A percentile compares a stretch with the other conserved stretches of the same genome.
phyloP scores from a whole-genome alignment of 306 rosid genomes.

The Acacia melanoxylon region DNA sequence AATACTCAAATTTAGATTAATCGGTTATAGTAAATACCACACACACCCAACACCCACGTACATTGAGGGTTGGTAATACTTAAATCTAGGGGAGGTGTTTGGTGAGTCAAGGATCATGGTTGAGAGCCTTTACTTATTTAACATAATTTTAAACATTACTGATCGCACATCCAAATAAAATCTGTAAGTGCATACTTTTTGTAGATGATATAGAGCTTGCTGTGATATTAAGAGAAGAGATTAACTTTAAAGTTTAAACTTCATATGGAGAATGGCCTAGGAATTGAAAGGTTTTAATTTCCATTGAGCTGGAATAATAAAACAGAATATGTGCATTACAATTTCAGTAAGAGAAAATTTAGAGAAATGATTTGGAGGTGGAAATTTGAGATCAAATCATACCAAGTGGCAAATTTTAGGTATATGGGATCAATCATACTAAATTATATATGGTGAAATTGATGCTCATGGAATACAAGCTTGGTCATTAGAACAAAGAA shows the following conservation, averaged over 20 bases:
- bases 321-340: too few relatives aligned
- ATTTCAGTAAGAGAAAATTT: background rate
- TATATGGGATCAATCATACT: background rate
- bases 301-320: too few relatives aligned
- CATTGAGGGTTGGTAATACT: too few relatives aligned
- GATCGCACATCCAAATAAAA: too few relatives aligned
- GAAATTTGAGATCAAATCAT: background rate
- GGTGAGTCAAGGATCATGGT: background rate
- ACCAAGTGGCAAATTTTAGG: background rate
- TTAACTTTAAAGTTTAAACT: background rate
- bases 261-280: too few relatives aligned
- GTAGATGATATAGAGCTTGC: background rate
- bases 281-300: too few relatives aligned
- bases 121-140: background rate
- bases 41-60: too few relatives aligned
- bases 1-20: too few relatives aligned
- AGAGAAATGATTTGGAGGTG: background rate
- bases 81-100: too few relatives aligned
- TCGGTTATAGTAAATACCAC: too few relatives aligned
- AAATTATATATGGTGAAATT: too few relatives aligned
- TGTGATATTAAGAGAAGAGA: background rate
- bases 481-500: background rate
- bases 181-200: background rate
- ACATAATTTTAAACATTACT: background rate
- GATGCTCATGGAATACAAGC: background rate